A percentile compares a stretch with the other conserved stretches of the same genome.
These are phyloP conservation scores for Paramecium biaurelia DNA, from an alignment of 73 alveolate genomes.

Conservation along the genomic window DNA sequence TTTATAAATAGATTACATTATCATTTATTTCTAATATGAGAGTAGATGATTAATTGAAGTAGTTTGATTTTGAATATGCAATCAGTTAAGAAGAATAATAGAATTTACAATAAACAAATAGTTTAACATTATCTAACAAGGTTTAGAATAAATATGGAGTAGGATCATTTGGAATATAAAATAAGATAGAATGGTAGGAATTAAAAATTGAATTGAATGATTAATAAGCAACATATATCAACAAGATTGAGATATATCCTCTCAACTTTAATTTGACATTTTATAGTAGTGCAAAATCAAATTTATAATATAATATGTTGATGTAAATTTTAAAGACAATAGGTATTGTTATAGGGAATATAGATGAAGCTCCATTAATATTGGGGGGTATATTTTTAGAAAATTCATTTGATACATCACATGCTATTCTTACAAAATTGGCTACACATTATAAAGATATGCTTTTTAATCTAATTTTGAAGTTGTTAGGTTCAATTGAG, in stretches of 20 bases:
- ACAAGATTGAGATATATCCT: slow-evolving; percentile 56
- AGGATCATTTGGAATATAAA: background rate
- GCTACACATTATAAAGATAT: slow-evolving; percentile 72
- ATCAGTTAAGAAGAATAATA: background rate
- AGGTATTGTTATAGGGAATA: slow-evolving; percentile 77
- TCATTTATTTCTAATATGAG: background rate
- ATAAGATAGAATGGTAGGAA: background rate
- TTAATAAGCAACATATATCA: slow-evolving; percentile 37
- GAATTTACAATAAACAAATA: background rate
- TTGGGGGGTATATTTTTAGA: slow-evolving; percentile 74
- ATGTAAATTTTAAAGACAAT: slow-evolving; percentile 68
- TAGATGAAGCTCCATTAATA: slow-evolving; percentile 83
- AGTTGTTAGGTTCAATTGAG: slow-evolving; percentile 81
- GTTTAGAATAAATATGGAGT: background rate
- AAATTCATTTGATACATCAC: slow-evolving; percentile 73
- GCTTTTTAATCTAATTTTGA: slow-evolving; percentile 63
- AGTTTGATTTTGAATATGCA: slow-evolving; percentile 43
- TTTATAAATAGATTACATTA: slow-evolving; percentile 45
- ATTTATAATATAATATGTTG: slow-evolving; percentile 62
- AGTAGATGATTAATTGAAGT: slow-evolving; percentile 2
- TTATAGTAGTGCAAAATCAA: slow-evolving; percentile 15
- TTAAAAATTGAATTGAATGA: background rate
- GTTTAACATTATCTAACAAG: background rate
- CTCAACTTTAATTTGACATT: slow-evolving; percentile 31
- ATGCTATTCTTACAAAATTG: slow-evolving; percentile 64